Evolutionary conservation across 352 stramenopile species (phyloP), one percentile per base, ranked within the genome.

Genomic region (Plasmopara viticola): DNA sequence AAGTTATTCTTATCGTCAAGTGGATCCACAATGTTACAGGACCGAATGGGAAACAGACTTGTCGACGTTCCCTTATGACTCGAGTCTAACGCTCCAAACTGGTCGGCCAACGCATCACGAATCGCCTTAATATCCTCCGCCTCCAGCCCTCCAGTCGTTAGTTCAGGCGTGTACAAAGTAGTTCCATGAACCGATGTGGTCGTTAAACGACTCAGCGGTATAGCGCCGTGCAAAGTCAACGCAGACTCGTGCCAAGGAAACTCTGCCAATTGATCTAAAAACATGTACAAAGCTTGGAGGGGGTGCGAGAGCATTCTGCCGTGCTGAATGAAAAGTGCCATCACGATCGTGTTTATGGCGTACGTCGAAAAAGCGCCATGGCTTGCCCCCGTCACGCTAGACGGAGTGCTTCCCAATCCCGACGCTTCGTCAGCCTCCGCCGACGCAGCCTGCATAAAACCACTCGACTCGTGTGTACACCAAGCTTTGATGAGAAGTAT

Each of bases 401-500:
- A 56, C 9, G 65, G 63, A 0, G 44, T 42, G 14, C 45, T 68
- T 4, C 62, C 53, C 17, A 53, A 45, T 37, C 56, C 25, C 25
- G 53, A 34, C 1, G 57, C 42, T 3, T 48, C 48, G 4, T 58
- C 59, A 45, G 25, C 49, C 28, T 62, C 60, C 14, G 38, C 47
- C 13, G 58, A 58, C 15, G 58, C 60, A 31, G 51, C 28, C 56
- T 87, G 59, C 40, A 72, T 48, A 61, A 86, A 94, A 33, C 67
- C 56, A 14, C 71, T 64, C 29, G 79, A 93, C 64, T 96, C 87
- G 48, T 94, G 84, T 18, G 84, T 72, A 57, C 86, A 95, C 87
- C 87, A 96, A 4, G 84, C 78, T 67, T 95, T 95, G 57, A 96
- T 85, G 52, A 95, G 64, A 10, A 96, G 74, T 31, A 96, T 50